phyloP scores from a whole-genome alignment of 352 stramenopile genomes.

The Globisporangium viniferum region DNA sequence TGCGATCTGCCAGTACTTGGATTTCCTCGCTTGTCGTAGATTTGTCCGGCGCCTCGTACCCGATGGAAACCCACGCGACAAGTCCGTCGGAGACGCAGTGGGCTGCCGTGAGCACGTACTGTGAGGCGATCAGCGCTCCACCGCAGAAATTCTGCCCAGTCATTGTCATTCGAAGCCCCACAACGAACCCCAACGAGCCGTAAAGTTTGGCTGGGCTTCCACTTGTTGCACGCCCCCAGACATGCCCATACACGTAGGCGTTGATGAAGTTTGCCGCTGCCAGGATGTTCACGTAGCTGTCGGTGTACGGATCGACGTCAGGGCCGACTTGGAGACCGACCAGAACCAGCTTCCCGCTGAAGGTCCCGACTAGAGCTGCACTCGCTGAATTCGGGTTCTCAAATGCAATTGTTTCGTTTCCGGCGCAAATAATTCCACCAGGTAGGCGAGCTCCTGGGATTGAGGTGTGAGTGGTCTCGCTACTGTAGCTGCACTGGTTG shows the following conservation, averaged over 20 bases:
- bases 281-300: constrained; percentile 1
- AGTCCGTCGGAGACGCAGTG: constrained; percentile 13
- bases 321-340: constrained; percentile 5
- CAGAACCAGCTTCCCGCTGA: neutral
- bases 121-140: constrained; percentile 5
- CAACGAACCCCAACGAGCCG: no score
- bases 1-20: constrained; percentile 15
- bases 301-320: neutral
- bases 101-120: constrained; percentile 7
- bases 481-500: no score
- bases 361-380: neutral
- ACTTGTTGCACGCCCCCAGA: neutral
- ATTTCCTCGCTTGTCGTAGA: constrained; percentile 6
- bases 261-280: constrained; percentile 13
- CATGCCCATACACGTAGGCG: neutral
- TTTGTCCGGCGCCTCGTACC: constrained; percentile 3
- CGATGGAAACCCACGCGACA: constrained; percentile 18
- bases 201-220: no score
- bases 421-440: constrained; percentile 3
- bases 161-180: neutral
- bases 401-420: neutral
- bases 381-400: neutral
- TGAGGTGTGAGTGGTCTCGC: neutral
- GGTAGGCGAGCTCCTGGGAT: neutral
- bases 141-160: constrained; percentile 4